phyloP scores from a whole-genome alignment of 164 flowering plant species.

The Tinospora cordifolia region DNA sequence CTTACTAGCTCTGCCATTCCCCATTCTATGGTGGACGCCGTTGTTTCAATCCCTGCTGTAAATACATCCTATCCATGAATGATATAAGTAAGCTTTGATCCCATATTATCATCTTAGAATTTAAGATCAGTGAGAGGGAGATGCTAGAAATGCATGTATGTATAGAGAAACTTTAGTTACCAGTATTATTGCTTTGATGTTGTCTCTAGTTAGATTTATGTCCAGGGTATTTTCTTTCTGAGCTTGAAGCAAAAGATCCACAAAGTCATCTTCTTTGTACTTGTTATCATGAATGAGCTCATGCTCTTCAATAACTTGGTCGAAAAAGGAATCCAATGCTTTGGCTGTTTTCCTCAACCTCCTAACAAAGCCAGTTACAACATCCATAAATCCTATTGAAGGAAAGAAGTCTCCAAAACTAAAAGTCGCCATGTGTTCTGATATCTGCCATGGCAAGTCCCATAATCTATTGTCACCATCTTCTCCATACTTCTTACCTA shows the following conservation, averaged over 20 bases:
- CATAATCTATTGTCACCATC: not conserved
- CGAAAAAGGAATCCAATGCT: not conserved
- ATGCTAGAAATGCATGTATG: not conserved
- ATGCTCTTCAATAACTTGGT: slow-evolving; percentile 2
- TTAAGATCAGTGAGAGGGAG: not conserved
- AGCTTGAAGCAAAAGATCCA: slow-evolving; percentile 7
- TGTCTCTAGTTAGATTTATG: not conserved
- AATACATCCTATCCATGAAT: slow-evolving; percentile 1
- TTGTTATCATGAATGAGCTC: too few species aligned
- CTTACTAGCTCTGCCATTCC: slow-evolving; percentile 10
- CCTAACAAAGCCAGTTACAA: not conserved
- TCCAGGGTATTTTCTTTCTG: not conserved
- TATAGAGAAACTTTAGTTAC: not conserved
- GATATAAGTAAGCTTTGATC: not conserved
- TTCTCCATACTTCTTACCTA: not conserved
- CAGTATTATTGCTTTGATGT: slow-evolving; percentile 9
- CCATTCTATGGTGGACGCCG: slow-evolving; percentile 6
- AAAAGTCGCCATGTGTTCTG: not conserved
- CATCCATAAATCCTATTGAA: not conserved
- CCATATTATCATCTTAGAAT: not conserved
- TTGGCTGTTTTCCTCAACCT: slow-evolving; percentile 2
- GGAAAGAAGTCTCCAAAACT: not conserved
- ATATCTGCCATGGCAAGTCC: not conserved
- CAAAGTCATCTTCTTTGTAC: not conserved
- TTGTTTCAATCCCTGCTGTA: slow-evolving; percentile 6